Base-by-base conservation (phyloP, 2,329 filamentous ascomycete species). In the Aspergillus novoparasiticus region DNA sequence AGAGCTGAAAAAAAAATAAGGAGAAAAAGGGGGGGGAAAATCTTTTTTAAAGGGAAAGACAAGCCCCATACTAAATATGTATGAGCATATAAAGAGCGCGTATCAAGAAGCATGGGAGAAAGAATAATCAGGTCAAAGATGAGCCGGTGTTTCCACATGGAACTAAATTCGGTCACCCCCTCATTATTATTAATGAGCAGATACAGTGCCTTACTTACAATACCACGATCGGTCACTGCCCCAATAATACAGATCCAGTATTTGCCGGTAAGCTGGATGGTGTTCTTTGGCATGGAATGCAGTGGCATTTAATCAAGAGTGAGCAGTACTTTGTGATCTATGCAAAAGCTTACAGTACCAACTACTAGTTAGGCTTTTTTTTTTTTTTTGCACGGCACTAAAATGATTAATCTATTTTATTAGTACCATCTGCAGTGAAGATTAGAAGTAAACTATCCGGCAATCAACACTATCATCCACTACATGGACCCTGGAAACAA, bases 131-230 rank as follows among this genome's bases (percentile, higher is more conserved):
- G 32, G 48, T 56, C 63, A 61, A 65, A 63, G 45, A 59, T 53
- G 51, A 65, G 46, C 63, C 58, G 65, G 65, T 45, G 63, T 67
- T 67, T 65, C 65, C 65, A 65, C 64, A 54, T 60, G 53, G 64
- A 66, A 55, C 64, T 62, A 63, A 45, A 61, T 23, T 61, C 60
- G 53, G 65, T 53, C 50, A 61, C 60, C 63, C 64, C 60, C 57
- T 61, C 62, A 66, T 55, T 58, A 63, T 63, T 63, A 56, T 57
- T 63, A 61, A 60, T 60, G 41, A 23, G 51, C 16, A 54, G 36
- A 30, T 50, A 51, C 39, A 51, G 34, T n/a, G 28, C n/a, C 30
- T 62, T 62, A 45, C 54, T 58, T 60, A 60, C 54, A 64, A 61
- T 64, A 64, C 62, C 55, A 63, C 12, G 34, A 19, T 39, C 34